These are phyloP conservation scores for Mastigamoeba balamuthi DNA, from an alignment of 78 protist genomes.

Conservation along the genomic window DNA sequence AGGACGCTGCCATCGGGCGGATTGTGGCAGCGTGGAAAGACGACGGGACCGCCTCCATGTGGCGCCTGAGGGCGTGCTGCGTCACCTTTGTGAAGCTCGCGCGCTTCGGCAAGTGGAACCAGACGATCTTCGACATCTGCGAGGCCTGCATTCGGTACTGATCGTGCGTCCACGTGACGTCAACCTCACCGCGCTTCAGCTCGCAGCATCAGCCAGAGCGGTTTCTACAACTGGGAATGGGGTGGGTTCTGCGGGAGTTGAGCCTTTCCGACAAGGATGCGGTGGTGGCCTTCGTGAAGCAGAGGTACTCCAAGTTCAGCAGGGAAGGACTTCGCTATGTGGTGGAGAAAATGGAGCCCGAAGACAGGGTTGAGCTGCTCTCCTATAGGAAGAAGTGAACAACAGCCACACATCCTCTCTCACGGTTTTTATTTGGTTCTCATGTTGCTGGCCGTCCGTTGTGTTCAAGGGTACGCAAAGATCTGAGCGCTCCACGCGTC, in stretches of 20 bases:
- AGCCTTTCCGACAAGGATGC: not conserved
- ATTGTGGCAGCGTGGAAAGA: too few species aligned
- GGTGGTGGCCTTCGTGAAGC: not conserved
- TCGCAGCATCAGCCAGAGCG: not conserved
- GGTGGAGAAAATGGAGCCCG: not conserved
- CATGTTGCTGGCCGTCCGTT: too few species aligned
- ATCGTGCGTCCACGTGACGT: not conserved
- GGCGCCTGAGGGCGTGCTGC: not conserved
- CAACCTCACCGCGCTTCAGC: not conserved
- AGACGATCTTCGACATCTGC: not conserved
- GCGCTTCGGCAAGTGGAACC: not conserved
- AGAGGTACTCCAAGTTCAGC: not conserved
- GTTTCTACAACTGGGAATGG: not conserved
- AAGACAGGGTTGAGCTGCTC: not conserved
- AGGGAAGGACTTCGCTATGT: not conserved
- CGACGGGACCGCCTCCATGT: too few species aligned
- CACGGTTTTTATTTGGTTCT: too few species aligned
- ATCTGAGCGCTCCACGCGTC: slow-evolving; percentile 65
- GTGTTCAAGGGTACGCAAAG: too few species aligned
- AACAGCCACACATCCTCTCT: too few species aligned
- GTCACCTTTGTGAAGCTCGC: not conserved
- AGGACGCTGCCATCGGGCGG: too few species aligned
- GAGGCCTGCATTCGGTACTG: not conserved
- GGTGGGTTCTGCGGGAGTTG: not conserved
- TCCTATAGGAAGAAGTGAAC: too few species aligned